Percentiles rank a stretch among this genome's conserved stretches.
These are phyloP conservation scores for Selaginella moellendorffii DNA, from an alignment of 75 land plant genomes.

Conservation along the genomic window DNA sequence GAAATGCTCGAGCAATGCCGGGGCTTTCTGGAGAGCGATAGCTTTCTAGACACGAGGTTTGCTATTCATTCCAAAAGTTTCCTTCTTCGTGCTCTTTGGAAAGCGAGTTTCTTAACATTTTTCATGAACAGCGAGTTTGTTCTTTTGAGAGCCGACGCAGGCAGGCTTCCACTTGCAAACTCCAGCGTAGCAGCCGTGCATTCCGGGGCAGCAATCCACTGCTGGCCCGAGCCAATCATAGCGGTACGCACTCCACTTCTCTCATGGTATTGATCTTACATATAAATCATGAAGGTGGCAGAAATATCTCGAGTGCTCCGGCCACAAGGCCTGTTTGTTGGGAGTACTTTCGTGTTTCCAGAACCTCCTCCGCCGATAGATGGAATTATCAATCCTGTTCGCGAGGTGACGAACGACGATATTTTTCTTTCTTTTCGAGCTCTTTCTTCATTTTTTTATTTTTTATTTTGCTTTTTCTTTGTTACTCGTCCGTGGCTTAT, in stretches of 20 bases:
- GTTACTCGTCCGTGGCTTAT: too few species aligned
- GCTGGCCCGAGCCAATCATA: conserved; percentile 76
- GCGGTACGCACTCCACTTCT: conserved; percentile 32
- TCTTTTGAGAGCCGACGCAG: conserved; percentile 76
- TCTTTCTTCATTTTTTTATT: not conserved
- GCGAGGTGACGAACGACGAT: conserved; percentile 21
- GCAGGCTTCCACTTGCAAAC: conserved; percentile 68
- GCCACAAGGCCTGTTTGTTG: conserved; percentile 89
- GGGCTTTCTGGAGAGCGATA: conserved; percentile 40
- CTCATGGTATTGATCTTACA: not conserved
- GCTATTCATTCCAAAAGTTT: not conserved
- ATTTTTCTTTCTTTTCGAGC: not conserved
- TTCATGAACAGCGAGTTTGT: conserved; percentile 32
- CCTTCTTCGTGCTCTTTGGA: not conserved
- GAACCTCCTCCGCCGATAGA: not conserved
- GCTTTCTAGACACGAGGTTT: conserved; percentile 34
- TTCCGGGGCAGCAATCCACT: conserved; percentile 94
- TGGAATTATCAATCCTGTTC: conserved; percentile 20
- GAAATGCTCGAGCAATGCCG: conserved; percentile 56
- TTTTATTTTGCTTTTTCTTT: too few species aligned
- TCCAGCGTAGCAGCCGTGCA: conserved; percentile 76
- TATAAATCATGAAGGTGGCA: conserved; percentile 44
- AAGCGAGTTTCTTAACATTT: not conserved
- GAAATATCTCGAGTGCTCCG: conserved; percentile 67
- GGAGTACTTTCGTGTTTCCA: conserved; percentile 35